phyloP scores from a whole-genome alignment of 345 rosid genomes.

The Cardiospermum halicacabum region DNA sequence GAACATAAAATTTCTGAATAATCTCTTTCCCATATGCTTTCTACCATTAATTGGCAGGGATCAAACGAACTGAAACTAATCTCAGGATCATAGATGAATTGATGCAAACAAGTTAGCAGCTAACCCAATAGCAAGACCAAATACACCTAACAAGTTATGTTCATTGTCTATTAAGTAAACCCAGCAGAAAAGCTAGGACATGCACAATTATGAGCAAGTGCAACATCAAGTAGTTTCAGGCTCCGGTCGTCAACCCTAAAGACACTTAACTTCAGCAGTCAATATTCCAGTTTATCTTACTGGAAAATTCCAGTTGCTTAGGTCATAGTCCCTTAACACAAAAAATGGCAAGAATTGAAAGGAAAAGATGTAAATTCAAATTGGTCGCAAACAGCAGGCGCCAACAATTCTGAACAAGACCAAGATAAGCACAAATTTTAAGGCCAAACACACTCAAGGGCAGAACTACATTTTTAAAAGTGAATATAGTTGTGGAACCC shows the following conservation, averaged over 20 bases:
- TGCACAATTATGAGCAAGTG: not conserved
- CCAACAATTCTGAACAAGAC: not conserved
- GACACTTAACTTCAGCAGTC: not conserved
- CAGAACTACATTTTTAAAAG: not conserved
- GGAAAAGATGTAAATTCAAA: not conserved
- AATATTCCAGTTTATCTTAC: not conserved
- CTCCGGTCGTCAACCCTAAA: not conserved
- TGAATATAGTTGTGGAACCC: not conserved
- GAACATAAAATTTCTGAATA: not conserved
- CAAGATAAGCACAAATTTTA: not conserved
- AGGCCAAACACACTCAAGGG: not conserved
- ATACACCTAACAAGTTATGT: not conserved
- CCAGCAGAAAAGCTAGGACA: not conserved
- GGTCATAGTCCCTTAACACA: not conserved
- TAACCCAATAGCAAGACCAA: not conserved
- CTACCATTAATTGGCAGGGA: not conserved
- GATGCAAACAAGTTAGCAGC: not conserved
- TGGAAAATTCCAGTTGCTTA: not conserved
- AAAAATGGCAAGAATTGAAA: not conserved
- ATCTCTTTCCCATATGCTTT: not conserved
- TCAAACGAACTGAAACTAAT: not conserved
- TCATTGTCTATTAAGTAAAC: not conserved
- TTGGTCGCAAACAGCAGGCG: not conserved
- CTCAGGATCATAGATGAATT: not conserved
- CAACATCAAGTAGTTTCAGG: not conserved